Evolutionary conservation across 257 asterid species (phyloP).

Genomic region (Ehretia macrophylla): DNA sequence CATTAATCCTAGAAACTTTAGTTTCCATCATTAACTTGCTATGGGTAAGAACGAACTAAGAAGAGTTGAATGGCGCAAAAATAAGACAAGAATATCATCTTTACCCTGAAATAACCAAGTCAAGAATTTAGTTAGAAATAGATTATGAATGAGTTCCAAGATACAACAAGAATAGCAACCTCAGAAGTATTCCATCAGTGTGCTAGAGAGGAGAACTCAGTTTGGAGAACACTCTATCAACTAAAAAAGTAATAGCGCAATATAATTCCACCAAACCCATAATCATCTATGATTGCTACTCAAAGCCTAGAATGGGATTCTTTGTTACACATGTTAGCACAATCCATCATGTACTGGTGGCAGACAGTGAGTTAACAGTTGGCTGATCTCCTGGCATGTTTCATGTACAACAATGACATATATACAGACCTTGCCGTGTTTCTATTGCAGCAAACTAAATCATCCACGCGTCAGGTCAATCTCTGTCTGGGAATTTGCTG

Average conservation of each 20-base stretch:
- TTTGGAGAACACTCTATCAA: slow-evolving; percentile 15
- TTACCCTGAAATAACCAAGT: too few relatives aligned
- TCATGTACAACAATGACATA: slow-evolving; percentile 69
- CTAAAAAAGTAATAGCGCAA: slow-evolving; percentile 19
- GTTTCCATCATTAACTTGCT: too few relatives aligned
- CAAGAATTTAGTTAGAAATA: not conserved
- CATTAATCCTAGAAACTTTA: too few relatives aligned
- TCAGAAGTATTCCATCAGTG: slow-evolving; percentile 30
- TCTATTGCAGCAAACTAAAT: slow-evolving; percentile 29
- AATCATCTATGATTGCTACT: slow-evolving; percentile 23
- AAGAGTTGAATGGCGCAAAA: too few relatives aligned
- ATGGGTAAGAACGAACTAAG: too few relatives aligned
- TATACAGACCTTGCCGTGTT: slow-evolving; percentile 41
- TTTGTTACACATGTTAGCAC: slow-evolving; percentile 44
- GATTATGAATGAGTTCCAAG: slow-evolving; percentile 2
- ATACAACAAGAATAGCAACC: slow-evolving; percentile 13
- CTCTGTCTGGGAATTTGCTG: slow-evolving; percentile 53
- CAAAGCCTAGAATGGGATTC: slow-evolving; percentile 21
- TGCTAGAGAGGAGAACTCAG: slow-evolving; percentile 16
- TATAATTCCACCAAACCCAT: slow-evolving; percentile 1
- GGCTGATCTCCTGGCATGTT: slow-evolving; percentile 23
- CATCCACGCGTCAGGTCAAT: slow-evolving; percentile 86
- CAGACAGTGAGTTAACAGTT: slow-evolving; percentile 5
- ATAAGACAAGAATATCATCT: too few relatives aligned
- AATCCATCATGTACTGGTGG: slow-evolving; percentile 26